Percentiles rank a stretch among this genome's conserved stretches.
These are phyloP conservation scores for Ceratocystis papillata DNA, from an alignment of 2,329 filamentous ascomycete species.

Conservation along the genomic window DNA sequence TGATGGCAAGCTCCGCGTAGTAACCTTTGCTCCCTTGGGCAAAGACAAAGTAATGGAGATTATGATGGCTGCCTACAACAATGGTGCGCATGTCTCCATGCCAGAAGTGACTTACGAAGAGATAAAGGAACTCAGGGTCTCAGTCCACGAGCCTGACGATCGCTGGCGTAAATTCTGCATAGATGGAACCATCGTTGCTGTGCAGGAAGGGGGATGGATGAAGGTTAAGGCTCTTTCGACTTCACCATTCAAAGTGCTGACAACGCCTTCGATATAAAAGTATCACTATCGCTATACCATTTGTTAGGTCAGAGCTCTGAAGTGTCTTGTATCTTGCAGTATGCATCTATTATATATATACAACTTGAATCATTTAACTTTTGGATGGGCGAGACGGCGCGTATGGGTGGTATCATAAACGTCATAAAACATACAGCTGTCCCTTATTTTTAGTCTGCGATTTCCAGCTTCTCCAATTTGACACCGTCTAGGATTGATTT, in stretches of 20 bases:
- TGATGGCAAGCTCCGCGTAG: slow-evolving; percentile 57
- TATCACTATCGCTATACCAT: not conserved
- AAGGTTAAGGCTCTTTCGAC: slow-evolving; percentile 45
- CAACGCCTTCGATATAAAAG: not conserved
- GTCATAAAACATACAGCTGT: slow-evolving; percentile 15
- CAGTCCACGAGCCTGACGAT: slow-evolving; percentile 54
- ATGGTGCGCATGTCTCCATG: slow-evolving; percentile 45
- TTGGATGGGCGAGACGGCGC: slow-evolving; percentile 9
- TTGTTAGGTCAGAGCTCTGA: too few species aligned
- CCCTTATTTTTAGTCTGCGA: slow-evolving; percentile 23
- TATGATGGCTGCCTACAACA: slow-evolving; percentile 55
- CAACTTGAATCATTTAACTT: slow-evolving; percentile 21
- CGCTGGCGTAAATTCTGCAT: slow-evolving; percentile 79
- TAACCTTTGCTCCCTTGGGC: slow-evolving; percentile 61
- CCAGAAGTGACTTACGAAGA: slow-evolving; percentile 59
- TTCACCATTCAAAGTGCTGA: slow-evolving; percentile 37
- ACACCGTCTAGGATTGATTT: slow-evolving; percentile 25
- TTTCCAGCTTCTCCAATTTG: slow-evolving; percentile 27
- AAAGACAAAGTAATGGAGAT: slow-evolving; percentile 62
- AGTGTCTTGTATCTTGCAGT: slow-evolving; percentile 1
- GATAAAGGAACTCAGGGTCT: slow-evolving; percentile 56
- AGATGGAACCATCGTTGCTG: slow-evolving; percentile 75
- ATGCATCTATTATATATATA: slow-evolving; percentile 30
- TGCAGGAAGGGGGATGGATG: slow-evolving; percentile 62
- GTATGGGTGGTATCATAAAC: slow-evolving; percentile 27